phyloP scores from a whole-genome alignment of 331 rosid species.

The Quercus tomentella region DNA sequence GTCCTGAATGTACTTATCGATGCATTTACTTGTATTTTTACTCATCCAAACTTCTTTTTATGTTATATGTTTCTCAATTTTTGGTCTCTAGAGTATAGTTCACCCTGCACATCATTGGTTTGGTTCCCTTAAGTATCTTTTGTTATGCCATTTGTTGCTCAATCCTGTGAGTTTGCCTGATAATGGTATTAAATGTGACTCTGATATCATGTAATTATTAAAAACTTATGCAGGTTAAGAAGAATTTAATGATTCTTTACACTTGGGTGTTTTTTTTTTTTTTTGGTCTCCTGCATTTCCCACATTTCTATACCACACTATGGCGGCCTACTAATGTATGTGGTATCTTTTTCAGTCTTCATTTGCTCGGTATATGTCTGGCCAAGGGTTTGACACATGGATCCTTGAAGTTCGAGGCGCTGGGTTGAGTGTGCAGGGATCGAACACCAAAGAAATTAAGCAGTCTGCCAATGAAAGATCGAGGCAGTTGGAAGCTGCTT shows the following conservation, averaged over 20 bases:
- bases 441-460: constrained; percentile 50
- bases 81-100: no score
- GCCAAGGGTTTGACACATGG: constrained; percentile 96
- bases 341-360: constrained; percentile 62
- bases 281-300: neutral
- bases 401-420: constrained; percentile 96
- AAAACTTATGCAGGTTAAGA: no score
- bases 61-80: neutral
- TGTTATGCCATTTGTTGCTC: neutral
- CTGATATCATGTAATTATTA: no score
- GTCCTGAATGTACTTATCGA: neutral
- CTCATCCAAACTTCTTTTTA: neutral
- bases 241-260: neutral
- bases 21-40: neutral
- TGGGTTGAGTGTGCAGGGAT: constrained; percentile 72
- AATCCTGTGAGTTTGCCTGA: neutral
- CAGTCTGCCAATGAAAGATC: constrained; percentile 55
- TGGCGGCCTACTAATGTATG: constrained; percentile 8
- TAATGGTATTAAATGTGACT: no score
- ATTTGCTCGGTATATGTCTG: constrained; percentile 93
- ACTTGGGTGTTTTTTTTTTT: neutral
- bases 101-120: neutral
- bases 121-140: neutral
- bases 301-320: neutral
- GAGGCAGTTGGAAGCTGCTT: constrained; percentile 67